Evolutionary conservation across 495 filamentous ascomycete species (phyloP), one percentile per base, ranked within the genome.

Genomic region (Neurospora sp.): DNA sequence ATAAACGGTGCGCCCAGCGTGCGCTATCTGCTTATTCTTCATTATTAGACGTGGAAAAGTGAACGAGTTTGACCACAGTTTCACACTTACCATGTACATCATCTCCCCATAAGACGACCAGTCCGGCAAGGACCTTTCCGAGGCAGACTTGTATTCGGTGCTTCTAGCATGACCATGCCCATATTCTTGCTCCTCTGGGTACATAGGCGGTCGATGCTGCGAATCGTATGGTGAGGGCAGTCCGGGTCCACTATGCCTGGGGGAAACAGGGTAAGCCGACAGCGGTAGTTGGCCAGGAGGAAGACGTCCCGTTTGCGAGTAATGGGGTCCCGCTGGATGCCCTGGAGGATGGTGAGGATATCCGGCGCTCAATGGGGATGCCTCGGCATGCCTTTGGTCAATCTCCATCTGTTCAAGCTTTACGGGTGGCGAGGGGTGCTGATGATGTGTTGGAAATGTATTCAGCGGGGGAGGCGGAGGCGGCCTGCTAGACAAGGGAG

Each of bases 171-270:
- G 78, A 35, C 70, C 59, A 69, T 78, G 77, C 12, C 73, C 76
- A 69, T 77, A 82, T 3, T 85, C 81, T 9, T 61, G 73, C 41
- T 85, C 82, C 1, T 85, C 83, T 20, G 73, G 70, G 53, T 84
- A 84, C 1, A 79, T 70, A 3, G 81, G 78, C 18, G 84, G 77
- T 22, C 82, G 75, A 14, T 35, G 53, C 40, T 77, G 76, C 65
- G 82, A 59, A 7, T 86, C 84, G 69, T 82, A 86, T 0, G 84
- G 81, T 4, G 83, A 79, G 9, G 78, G 76, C 0, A 80, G 81
- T 9, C 80, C 46, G 5, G 81, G 80, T 31, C 77, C 78, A 8
- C 73, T 78, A 12, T 82, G 75, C 37, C 81, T 75, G 5, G 85
- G 82, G 12, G 85, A 83, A 14, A 81, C 77, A 42, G 83, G 81